These are phyloP conservation scores for Paraphysoderma sedebokerense DNA, from an alignment of 371 early-diverging fungal genomes.

Conservation along the genomic window DNA sequence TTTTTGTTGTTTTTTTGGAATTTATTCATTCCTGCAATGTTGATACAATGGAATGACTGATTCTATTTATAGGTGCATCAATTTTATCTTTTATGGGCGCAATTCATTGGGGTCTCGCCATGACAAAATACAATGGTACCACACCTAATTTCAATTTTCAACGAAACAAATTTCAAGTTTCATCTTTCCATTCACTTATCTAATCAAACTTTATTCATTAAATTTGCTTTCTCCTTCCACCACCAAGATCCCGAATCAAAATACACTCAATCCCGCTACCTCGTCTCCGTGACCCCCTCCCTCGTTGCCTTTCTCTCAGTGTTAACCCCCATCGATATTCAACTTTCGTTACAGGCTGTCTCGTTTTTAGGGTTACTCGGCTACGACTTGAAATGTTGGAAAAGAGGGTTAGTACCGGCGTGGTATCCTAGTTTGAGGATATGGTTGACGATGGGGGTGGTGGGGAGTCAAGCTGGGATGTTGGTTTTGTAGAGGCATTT, in stretches of 20 bases:
- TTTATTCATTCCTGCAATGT: too few species aligned
- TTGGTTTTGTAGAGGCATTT: background rate
- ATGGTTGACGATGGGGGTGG: background rate
- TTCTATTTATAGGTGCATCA: too few species aligned
- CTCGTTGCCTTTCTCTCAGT: background rate
- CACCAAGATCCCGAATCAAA: too few species aligned
- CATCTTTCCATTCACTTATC: background rate
- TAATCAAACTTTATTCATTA: background rate
- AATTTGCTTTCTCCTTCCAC: too few species aligned
- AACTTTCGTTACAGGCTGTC: background rate
- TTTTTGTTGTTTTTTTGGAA: too few species aligned
- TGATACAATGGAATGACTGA: too few species aligned
- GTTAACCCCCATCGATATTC: background rate
- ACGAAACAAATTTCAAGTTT: background rate
- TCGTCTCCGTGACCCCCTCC: background rate
- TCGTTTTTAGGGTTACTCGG: background rate
- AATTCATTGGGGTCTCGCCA: conserved; percentile 1
- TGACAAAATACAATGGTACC: background rate
- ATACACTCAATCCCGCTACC: too few species aligned
- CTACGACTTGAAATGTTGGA: background rate
- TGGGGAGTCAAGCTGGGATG: background rate
- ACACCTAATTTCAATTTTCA: background rate
- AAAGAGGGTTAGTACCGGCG: background rate
- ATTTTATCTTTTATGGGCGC: conserved; percentile 1
- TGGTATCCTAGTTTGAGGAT: conserved; percentile 1